Evolutionary conservation across 768 basidiomycete genomes (phyloP).

Genomic region (Clavaria fumosa): DNA sequence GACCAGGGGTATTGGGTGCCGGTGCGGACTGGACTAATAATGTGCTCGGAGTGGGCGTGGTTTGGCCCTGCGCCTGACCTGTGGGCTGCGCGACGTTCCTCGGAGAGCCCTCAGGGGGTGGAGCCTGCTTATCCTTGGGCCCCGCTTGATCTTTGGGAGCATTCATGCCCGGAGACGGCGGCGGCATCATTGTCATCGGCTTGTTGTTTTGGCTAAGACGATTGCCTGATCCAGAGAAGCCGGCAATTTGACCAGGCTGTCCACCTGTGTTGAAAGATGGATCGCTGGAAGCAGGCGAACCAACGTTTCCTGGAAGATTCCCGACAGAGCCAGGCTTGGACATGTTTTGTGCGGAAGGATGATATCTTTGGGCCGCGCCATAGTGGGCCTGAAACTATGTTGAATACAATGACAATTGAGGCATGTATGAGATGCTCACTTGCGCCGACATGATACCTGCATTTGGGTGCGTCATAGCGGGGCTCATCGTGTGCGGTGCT

Average conservation of each 20-base stretch:
- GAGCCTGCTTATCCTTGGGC: slow-evolving; percentile 13
- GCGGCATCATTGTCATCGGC: slow-evolving; percentile 34
- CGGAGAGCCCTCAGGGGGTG: slow-evolving; percentile 18
- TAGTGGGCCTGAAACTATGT: too few relatives aligned
- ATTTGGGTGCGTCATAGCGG: slow-evolving; percentile 20
- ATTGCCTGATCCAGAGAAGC: slow-evolving; percentile 17
- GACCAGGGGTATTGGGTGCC: slow-evolving; percentile 16
- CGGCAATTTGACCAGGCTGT: slow-evolving; percentile 14
- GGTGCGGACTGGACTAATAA: slow-evolving; percentile 15
- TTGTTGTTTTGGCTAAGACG: slow-evolving; percentile 21
- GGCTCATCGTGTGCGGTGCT: slow-evolving; percentile 17
- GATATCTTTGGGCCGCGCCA: too few relatives aligned
- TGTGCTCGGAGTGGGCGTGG: too few relatives aligned
- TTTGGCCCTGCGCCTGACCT: slow-evolving; percentile 7
- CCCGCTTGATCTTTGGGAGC: slow-evolving; percentile 16
- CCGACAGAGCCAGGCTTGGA: too few relatives aligned
- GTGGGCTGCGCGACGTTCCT: slow-evolving; percentile 30
- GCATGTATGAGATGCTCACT: slow-evolving; percentile 14
- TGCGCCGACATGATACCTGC: slow-evolving; percentile 24
- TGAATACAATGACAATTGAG: too few relatives aligned
- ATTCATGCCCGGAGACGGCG: slow-evolving; percentile 33
- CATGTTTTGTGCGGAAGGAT: too few relatives aligned
- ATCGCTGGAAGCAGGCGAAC: slow-evolving; percentile 32
- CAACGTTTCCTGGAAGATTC: too few relatives aligned
- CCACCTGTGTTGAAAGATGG: slow-evolving; percentile 25